Percentiles rank a stretch among this genome's conserved stretches.
phyloP scores from a whole-genome alignment of 768 basidiomycete species.

The Serpula lacrymans region DNA sequence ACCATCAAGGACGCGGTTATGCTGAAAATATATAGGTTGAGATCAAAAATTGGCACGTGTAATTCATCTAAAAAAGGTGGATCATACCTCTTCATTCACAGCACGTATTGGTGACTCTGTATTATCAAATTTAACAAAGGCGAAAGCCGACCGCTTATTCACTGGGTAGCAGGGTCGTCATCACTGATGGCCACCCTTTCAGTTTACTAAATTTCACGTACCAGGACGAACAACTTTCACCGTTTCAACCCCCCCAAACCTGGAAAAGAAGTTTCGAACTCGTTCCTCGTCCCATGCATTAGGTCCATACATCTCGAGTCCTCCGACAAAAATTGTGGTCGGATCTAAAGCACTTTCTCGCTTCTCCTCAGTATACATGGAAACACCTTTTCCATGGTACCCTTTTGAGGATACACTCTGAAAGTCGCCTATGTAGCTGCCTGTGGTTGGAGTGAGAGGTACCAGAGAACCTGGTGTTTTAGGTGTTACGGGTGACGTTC shows the following conservation, averaged over 20 bases:
- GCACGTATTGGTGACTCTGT: constrained; percentile 65
- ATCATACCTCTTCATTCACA: constrained; percentile 56
- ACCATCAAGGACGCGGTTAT: constrained; percentile 66
- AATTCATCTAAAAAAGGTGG: not conserved
- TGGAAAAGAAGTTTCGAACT: constrained; percentile 54
- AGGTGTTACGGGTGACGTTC: constrained; percentile 47
- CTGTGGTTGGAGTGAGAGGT: constrained; percentile 47
- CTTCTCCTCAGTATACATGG: too few species aligned
- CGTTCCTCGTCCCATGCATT: constrained; percentile 68
- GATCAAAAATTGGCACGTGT: constrained; percentile 1
- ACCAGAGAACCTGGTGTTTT: constrained; percentile 46
- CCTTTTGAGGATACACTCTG: constrained; percentile 23
- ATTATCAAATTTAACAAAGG: constrained; percentile 71
- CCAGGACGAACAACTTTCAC: constrained; percentile 66
- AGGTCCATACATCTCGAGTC: constrained; percentile 61
- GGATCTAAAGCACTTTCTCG: constrained; percentile 52
- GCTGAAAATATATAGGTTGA: constrained; percentile 37
- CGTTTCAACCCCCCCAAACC: constrained; percentile 61
- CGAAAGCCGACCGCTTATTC: constrained; percentile 67
- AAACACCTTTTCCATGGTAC: constrained; percentile 15
- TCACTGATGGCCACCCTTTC: too few species aligned
- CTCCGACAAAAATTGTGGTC: constrained; percentile 73
- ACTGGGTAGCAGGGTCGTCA: constrained; percentile 32
- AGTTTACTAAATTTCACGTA: constrained; percentile 36
- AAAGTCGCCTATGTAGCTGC: constrained; percentile 32